A percentile compares a stretch with the other conserved stretches of the same genome.
Conservation (phyloP, 306 rosid genomes). For the Cyamopsis tetragonoloba region DNA sequence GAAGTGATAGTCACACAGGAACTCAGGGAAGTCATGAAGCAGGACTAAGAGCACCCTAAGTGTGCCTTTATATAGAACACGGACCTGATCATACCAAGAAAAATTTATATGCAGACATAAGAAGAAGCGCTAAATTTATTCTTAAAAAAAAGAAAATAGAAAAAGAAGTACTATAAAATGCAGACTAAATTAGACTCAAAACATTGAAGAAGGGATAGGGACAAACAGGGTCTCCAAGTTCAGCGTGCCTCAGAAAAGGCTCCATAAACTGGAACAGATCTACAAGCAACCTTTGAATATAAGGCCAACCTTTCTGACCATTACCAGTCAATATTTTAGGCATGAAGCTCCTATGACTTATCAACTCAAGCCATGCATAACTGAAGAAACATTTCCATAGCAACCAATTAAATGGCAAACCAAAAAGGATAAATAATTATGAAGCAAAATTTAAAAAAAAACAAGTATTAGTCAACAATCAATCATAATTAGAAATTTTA, state of each 20-base stretch:
- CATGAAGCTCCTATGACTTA: conserved; percentile 93
- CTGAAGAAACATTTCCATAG: conserved; percentile 45
- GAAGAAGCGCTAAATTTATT: no score
- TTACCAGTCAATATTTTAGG: conserved; percentile 93
- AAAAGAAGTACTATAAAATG: background rate
- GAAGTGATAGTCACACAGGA: conserved; percentile 94
- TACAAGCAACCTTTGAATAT: conserved; percentile 82
- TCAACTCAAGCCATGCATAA: conserved; percentile 98
- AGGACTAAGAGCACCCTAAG: conserved; percentile 94
- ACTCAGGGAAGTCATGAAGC: conserved; percentile 96
- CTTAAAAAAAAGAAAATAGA: no score
- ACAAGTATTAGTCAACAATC: background rate
- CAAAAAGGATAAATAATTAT: background rate
- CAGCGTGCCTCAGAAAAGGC: conserved; percentile 95
- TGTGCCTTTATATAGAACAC: conserved; percentile 86
- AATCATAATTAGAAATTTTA: background rate
- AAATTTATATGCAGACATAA: background rate
- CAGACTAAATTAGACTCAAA: background rate
- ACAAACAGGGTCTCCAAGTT: conserved; percentile 81
- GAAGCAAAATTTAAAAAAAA: background rate
- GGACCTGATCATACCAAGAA: conserved; percentile 47
- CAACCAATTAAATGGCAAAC: background rate
- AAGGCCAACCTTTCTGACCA: conserved; percentile 92
- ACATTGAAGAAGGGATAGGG: conserved; percentile 14
- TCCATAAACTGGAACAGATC: conserved; percentile 95